Evolutionary conservation across 257 asterid genomes (phyloP), one percentile per base, ranked within the genome.

Genomic region (Solanum corneliomulleri): DNA sequence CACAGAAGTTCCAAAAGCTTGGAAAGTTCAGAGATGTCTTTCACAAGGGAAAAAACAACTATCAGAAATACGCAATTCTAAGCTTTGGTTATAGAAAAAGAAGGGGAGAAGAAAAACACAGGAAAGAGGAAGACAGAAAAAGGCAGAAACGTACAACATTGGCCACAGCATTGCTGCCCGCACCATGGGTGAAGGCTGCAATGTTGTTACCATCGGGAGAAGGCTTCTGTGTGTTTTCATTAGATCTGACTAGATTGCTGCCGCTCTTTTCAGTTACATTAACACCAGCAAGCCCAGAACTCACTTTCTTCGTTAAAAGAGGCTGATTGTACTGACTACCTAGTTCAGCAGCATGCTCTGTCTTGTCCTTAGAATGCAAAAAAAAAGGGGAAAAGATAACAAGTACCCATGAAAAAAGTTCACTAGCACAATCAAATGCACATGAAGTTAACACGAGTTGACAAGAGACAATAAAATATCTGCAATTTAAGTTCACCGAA

Each of bases 1-100:
- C 89, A 88, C 78, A 88, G 84, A 35, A 87, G 89, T 85, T 88
- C 74, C 86, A 44, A 52, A 86, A 35, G 72, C 85, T 84, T 68
- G 86, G 58, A 85, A 70, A 84, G 47, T 83, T 56, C 82, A 52
- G 85, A 47, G 86, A 44, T 69, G 78, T 87, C 91, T 87, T 77
- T 52, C 80, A 33, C 42, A 35, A 84, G 52, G 45, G 78, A 9
- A 42, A 84, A 84, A 66, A 84, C 18, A 84, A 68, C 42, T 66
- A 84, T 64, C 64, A 84, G 27, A 87, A 52, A 70, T 33, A 81
- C 20, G 69, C 45, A 78, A 44, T 9, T 44, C 68, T 49, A 81
- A 52, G 64, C 84, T 31, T 49, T 49, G 69, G 45, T 49, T 81
- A 18, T 49, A 49, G 69, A 49, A 81, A 49, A 49, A 29, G 41